Base-by-base conservation (phyloP, 805 yeast species). In the Brettanomyces naardenensis region DNA sequence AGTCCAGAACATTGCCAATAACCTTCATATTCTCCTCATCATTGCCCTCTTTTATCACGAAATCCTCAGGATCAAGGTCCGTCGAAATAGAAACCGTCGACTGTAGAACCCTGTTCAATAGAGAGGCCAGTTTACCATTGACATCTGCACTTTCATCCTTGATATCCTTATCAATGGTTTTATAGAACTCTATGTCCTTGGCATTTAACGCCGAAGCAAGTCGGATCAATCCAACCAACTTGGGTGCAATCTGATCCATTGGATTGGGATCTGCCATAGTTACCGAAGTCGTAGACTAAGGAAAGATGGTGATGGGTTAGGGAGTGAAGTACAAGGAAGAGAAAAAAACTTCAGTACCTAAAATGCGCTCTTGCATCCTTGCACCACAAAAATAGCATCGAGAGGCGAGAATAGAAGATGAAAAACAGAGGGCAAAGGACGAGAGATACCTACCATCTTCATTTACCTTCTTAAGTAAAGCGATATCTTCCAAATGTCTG, bases 121-220 rank as follows among this genome's bases (percentile, higher is more conserved):
- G n/a, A 27, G 38, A 35, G 4, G 35, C 5, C 10, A 48, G 15
- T 13, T 37, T 19, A 3, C 31, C 14, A 19, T 41, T 38, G 35
- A 75, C 44, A 2, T 54, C 58, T 19, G 75, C 52, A 5, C 82
- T 39, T 17, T 64, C 56, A 13, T 58, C 53, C 4, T 67, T 58
- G 11, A 78, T 52, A 1, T 56, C 51, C 3, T 62, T 65, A 55
- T 85, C 90, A 10, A 86, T 52, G 33, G 84, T 75, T 33, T 69
- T 69, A 56, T 78, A 75, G 51, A 89, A 92, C 22, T 71, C 74
- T n/a, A 88, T 69, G 62, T 90, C 97, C 39, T 83, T 83, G 0
- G 86, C 75, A 2, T 84, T 82, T 31, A 89, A 58, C 2, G 83
- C 77, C 3, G 80, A 65, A 0, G 95, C 69, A 3, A 81, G 71